Percentiles rank a stretch among this genome's conserved stretches.
These are phyloP conservation scores for Sedum album DNA, from an alignment of 164 flowering plant genomes.

Conservation along the genomic window DNA sequence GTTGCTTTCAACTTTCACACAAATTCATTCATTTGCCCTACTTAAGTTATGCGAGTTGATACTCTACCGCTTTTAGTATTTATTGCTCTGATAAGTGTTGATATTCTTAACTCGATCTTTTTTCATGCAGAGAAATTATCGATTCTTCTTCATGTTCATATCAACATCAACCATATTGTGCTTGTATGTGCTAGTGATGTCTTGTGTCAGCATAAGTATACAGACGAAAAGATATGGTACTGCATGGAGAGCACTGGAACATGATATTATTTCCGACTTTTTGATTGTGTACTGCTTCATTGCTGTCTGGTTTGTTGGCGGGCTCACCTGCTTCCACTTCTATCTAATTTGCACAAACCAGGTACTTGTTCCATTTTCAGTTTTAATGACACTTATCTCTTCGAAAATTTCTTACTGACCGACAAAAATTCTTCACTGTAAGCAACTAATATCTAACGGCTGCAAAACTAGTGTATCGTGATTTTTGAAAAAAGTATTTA, in stretches of 20 bases:
- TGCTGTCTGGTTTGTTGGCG: constrained; percentile 95
- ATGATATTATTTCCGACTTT: constrained; percentile 46
- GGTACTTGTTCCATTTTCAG: constrained; percentile 20
- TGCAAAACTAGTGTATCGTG: background rate
- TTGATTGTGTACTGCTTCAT: constrained; percentile 82
- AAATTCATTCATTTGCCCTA: background rate
- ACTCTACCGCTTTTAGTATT: background rate
- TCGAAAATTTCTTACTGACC: background rate
- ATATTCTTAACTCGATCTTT: constrained; percentile 12
- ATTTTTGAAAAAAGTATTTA: background rate
- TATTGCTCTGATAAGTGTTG: background rate
- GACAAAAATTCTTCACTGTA: background rate
- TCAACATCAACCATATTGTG: constrained; percentile 64
- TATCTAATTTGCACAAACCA: constrained; percentile 82
- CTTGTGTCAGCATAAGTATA: constrained; percentile 46
- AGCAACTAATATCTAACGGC: background rate
- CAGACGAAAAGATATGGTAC: background rate
- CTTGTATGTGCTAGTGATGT: constrained; percentile 55
- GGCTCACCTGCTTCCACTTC: constrained; percentile 76
- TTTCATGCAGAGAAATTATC: constrained; percentile 82
- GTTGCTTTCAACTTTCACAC: background rate
- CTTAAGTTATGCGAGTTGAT: background rate
- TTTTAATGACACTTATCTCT: background rate
- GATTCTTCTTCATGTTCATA: constrained; percentile 71
- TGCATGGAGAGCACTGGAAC: constrained; percentile 35